These are phyloP conservation scores for Sporothrix brunneoviolacea DNA, from an alignment of 2,329 filamentous ascomycete species.

Conservation along the genomic window DNA sequence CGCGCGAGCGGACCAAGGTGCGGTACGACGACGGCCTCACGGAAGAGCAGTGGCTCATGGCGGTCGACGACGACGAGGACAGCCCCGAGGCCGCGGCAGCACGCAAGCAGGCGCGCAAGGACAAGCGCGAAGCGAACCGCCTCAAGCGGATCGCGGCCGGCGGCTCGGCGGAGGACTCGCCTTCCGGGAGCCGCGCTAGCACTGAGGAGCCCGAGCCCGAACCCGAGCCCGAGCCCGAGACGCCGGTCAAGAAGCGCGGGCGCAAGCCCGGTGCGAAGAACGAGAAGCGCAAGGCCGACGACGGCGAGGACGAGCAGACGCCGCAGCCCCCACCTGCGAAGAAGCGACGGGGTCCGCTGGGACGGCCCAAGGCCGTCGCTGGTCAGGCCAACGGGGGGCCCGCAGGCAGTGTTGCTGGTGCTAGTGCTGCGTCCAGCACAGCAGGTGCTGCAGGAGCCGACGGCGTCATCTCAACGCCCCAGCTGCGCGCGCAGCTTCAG, in stretches of 20 bases:
- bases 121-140: constrained; percentile 71
- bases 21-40: constrained; percentile 96
- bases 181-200: constrained; percentile 70
- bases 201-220: constrained; percentile 55
- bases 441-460: constrained; percentile 20
- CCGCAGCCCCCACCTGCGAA: constrained; percentile 70
- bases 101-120: constrained; percentile 78
- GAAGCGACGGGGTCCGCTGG: constrained; percentile 67
- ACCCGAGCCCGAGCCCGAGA: constrained; percentile 41
- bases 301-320: constrained; percentile 68
- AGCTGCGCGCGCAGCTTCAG: constrained; percentile 72
- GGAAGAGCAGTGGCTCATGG: constrained; percentile 98
- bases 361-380: constrained; percentile 56
- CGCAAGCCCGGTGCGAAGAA: constrained; percentile 64
- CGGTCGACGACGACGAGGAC: constrained; percentile 94
- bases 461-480: constrained; percentile 54
- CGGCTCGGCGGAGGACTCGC: constrained; percentile 57
- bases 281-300: constrained; percentile 84
- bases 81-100: constrained; percentile 87
- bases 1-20: constrained; percentile 88
- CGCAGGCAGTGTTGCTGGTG: no score
- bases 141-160: constrained; percentile 45
- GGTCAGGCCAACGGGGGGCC: constrained; percentile 25
- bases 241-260: constrained; percentile 71
- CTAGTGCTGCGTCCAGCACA: no score